phyloP scores from a whole-genome alignment of 257 asterid genomes.

The Gentiana macrophylla region DNA sequence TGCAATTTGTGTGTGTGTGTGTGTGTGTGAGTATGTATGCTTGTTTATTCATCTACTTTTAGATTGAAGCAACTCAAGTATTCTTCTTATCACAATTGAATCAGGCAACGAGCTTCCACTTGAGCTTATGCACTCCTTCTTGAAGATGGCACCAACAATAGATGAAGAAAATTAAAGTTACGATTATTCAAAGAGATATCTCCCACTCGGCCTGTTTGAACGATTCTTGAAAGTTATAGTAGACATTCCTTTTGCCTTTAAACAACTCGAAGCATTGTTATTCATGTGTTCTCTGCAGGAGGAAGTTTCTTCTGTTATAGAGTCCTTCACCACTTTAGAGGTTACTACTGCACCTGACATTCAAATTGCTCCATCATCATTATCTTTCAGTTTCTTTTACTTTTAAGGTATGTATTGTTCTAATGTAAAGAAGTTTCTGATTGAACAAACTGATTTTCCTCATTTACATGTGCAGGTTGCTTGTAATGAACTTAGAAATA shows the following conservation, averaged over 20 bases:
- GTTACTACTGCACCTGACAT: too few species aligned
- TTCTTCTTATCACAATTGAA: slow-evolving; percentile 1
- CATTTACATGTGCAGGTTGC: too few species aligned
- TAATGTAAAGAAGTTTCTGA: too few species aligned
- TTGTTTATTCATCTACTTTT: too few species aligned
- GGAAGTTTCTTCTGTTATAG: slow-evolving; percentile 55
- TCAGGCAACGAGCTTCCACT: slow-evolving; percentile 73
- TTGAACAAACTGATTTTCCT: too few species aligned
- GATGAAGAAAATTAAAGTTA: slow-evolving; percentile 88
- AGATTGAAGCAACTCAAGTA: too few species aligned
- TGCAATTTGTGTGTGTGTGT: too few species aligned
- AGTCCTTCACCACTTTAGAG: slow-evolving; percentile 68
- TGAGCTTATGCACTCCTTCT: slow-evolving; percentile 51
- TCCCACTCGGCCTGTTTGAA: slow-evolving; percentile 79
- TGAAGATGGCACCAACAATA: slow-evolving; percentile 68
- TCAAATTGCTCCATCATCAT: too few species aligned
- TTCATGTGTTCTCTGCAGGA: slow-evolving; percentile 63
- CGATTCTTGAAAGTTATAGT: slow-evolving; percentile 56
- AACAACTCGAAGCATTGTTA: slow-evolving; percentile 63
- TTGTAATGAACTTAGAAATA: slow-evolving; percentile 65
- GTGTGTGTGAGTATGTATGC: not conserved
- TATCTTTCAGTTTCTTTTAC: too few species aligned
- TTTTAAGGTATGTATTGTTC: too few species aligned
- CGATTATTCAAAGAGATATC: slow-evolving; percentile 60
- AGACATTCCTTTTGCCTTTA: slow-evolving; percentile 76